Evolutionary conservation across 1,139 yeast species (phyloP).

Genomic region (Lodderomyces parapsilosis): DNA sequence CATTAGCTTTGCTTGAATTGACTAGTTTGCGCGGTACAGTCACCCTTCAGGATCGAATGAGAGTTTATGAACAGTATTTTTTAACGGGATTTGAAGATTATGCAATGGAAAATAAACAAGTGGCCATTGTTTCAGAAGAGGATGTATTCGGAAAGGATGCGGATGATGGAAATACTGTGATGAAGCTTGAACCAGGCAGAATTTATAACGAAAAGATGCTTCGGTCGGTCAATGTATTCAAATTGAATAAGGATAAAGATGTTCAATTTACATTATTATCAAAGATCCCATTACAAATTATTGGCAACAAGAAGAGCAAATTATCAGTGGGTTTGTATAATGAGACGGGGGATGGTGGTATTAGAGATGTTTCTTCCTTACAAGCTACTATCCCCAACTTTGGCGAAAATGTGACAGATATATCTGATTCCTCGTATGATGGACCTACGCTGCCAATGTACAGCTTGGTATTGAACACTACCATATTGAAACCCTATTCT

Average conservation of each 20-base stretch:
- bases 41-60: constrained; percentile 33
- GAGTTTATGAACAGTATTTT: constrained; percentile 38
- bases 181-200: not conserved
- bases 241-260: constrained; percentile 1
- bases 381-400: constrained; percentile 47
- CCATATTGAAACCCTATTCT: constrained; percentile 40
- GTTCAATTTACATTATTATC: constrained; percentile 11
- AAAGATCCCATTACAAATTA: constrained; percentile 3
- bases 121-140: not conserved
- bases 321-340: not conserved
- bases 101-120: not conserved
- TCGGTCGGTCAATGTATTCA: not conserved
- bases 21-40: constrained; percentile 36
- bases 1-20: constrained; percentile 58
- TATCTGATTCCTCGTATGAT: constrained; percentile 53
- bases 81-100: constrained; percentile 11
- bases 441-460: constrained; percentile 48
- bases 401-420: constrained; percentile 19
- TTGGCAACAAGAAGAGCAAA: not conserved
- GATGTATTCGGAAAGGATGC: not conserved
- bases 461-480: constrained; percentile 38
- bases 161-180: too few species aligned
- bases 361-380: constrained; percentile 23
- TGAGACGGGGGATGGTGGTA: constrained; percentile 5
- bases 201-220: not conserved